These are phyloP conservation scores for Mycogone perniciosa DNA, from an alignment of 2,329 filamentous ascomycete genomes.

Conservation along the genomic window DNA sequence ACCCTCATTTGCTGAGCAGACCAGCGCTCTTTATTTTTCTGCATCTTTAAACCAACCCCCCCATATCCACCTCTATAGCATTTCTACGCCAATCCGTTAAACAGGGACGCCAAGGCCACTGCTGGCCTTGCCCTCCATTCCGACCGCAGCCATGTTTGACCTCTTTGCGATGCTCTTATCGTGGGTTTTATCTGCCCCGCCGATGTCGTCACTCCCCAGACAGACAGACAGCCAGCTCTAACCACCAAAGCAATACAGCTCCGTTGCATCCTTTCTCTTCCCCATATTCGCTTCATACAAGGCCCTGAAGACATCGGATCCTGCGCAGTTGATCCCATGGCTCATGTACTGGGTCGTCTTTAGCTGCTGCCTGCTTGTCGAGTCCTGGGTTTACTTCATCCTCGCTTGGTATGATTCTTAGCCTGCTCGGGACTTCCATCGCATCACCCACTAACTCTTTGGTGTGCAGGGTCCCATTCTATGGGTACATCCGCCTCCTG, in stretches of 20 bases:
- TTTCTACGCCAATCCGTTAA: too few relatives aligned
- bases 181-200: constrained; percentile 43
- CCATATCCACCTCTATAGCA: background rate
- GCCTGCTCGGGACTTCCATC: background rate
- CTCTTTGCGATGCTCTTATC: constrained; percentile 71
- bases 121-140: constrained; percentile 15
- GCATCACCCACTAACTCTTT: background rate
- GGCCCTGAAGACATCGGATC: constrained; percentile 87
- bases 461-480: constrained; percentile 73
- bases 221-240: constrained; percentile 8
- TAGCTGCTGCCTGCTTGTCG: constrained; percentile 70
- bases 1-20: background rate
- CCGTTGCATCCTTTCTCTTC: constrained; percentile 82
- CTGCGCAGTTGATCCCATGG: constrained; percentile 89
- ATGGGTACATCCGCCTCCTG: constrained; percentile 80
- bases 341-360: constrained; percentile 99
- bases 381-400: constrained; percentile 84
- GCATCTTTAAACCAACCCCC: background rate
- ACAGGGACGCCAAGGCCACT: constrained; percentile 21
- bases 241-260: constrained; percentile 44
- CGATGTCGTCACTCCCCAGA: constrained; percentile 8
- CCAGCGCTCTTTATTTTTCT: background rate
- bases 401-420: constrained; percentile 59
- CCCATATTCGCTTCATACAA: constrained; percentile 98
- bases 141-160: constrained; percentile 58